Evolutionary conservation across 257 asterid genomes (phyloP).

Genomic region (Solanum pimpinellifolium): DNA sequence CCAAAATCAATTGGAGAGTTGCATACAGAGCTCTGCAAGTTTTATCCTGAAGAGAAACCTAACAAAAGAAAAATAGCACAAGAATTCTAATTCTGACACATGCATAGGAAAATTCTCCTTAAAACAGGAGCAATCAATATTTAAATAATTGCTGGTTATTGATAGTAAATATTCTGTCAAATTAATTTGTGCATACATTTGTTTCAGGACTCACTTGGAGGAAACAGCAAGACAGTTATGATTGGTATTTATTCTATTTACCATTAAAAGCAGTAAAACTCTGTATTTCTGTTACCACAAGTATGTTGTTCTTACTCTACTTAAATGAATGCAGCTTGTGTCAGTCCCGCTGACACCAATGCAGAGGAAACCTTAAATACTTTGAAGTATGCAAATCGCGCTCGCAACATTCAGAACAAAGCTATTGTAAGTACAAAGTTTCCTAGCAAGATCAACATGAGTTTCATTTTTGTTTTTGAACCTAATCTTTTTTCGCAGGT

Average conservation of each 20-base stretch:
- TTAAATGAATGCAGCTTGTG: constrained; percentile 48
- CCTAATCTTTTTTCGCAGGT: constrained; percentile 21
- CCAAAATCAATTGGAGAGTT: background rate
- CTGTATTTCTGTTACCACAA: background rate
- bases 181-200: constrained; percentile 6
- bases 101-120: background rate
- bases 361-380: constrained; percentile 93
- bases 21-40: background rate
- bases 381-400: constrained; percentile 89
- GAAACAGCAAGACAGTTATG: constrained; percentile 95
- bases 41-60: background rate
- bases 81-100: background rate
- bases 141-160: background rate
- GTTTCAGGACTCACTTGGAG: constrained; percentile 92
- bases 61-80: background rate
- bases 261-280: background rate
- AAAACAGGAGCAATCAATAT: background rate
- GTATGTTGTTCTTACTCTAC: background rate
- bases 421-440: constrained; percentile 57
- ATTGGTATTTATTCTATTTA: constrained; percentile 50
- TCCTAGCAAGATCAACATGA: background rate
- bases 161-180: background rate
- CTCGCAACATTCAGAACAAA: constrained; percentile 89
- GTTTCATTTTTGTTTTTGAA: background rate
- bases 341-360: constrained; percentile 93